phyloP scores from a whole-genome alignment of 2,329 filamentous ascomycete species.

The Pestalotiopsis sp. region DNA sequence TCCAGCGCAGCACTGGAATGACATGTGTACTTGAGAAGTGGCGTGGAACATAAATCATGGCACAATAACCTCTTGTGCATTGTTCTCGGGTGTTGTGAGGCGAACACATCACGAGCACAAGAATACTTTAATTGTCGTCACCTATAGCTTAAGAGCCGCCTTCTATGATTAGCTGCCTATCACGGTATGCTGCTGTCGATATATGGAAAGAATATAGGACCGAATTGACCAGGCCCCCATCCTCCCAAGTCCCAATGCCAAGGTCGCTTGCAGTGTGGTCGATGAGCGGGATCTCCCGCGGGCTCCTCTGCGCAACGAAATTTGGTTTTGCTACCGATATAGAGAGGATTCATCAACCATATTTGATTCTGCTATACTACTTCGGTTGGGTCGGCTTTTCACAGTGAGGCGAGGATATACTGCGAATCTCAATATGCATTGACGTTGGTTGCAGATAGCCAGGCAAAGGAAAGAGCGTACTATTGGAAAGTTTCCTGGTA shows the following conservation, averaged over 20 bases:
- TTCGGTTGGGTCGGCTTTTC: not conserved
- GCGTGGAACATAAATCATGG: too few relatives aligned
- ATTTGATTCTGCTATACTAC: slow-evolving; percentile 36
- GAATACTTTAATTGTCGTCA: slow-evolving; percentile 34
- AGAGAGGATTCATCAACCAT: not conserved
- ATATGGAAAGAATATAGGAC: slow-evolving; percentile 26
- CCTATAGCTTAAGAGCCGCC: slow-evolving; percentile 32
- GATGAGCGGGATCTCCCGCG: not conserved
- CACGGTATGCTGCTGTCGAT: slow-evolving; percentile 29
- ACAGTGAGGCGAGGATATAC: not conserved
- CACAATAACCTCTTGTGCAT: too few relatives aligned
- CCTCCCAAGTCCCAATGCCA: too few relatives aligned
- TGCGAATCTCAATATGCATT: not conserved
- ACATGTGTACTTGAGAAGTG: too few relatives aligned
- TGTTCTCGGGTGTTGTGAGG: slow-evolving; percentile 44
- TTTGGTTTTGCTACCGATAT: not conserved
- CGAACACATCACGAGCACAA: not conserved
- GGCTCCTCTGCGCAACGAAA: not conserved
- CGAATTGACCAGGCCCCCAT: not conserved
- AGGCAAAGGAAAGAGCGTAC: not conserved
- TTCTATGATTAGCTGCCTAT: slow-evolving; percentile 25
- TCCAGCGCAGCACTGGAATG: too few relatives aligned
- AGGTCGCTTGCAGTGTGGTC: not conserved
- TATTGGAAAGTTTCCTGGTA: not conserved
- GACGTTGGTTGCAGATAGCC: not conserved